Evolutionary conservation across 2,329 filamentous ascomycete genomes (phyloP).

Genomic region (Geosmithia putterillii): DNA sequence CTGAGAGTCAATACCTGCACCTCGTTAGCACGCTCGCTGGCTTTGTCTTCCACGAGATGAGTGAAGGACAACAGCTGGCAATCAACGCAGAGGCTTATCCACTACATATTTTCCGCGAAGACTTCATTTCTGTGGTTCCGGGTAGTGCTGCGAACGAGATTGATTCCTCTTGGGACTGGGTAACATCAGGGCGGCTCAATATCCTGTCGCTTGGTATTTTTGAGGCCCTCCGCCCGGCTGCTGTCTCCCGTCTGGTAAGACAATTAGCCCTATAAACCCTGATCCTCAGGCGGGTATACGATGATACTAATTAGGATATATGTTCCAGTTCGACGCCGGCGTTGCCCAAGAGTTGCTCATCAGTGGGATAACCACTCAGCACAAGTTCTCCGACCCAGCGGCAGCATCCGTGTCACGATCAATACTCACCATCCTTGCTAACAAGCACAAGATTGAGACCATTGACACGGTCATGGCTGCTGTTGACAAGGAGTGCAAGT

Average conservation of each 20-base stretch:
- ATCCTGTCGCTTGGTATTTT: conserved; percentile 25
- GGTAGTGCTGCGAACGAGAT: no score
- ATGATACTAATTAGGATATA: conserved; percentile 4
- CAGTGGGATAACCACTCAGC: conserved; percentile 7
- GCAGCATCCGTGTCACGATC: conserved; percentile 15
- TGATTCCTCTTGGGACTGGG: conserved; percentile 17
- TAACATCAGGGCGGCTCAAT: conserved; percentile 16
- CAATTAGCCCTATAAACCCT: no score
- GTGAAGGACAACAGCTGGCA: conserved; percentile 19
- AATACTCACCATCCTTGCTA: conserved; percentile 28
- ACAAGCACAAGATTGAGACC: conserved; percentile 29
- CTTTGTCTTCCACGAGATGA: conserved; percentile 22
- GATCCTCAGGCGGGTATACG: neutral
- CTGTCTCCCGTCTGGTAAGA: conserved; percentile 21
- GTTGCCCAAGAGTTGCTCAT: conserved; percentile 21
- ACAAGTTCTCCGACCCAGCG: conserved; percentile 1
- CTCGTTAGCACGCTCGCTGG: conserved; percentile 21
- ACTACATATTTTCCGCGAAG: conserved; percentile 23
- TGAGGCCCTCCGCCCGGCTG: conserved; percentile 19
- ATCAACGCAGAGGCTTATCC: conserved; percentile 19
- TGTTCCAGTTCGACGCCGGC: conserved; percentile 20
- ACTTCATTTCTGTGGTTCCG: conserved; percentile 8
- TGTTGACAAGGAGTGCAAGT: neutral
- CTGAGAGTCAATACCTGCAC: conserved; percentile 21
- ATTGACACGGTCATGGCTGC: conserved; percentile 10